phyloP scores from a whole-genome alignment of 208 protist species.

The Crithidia fasciculata region DNA sequence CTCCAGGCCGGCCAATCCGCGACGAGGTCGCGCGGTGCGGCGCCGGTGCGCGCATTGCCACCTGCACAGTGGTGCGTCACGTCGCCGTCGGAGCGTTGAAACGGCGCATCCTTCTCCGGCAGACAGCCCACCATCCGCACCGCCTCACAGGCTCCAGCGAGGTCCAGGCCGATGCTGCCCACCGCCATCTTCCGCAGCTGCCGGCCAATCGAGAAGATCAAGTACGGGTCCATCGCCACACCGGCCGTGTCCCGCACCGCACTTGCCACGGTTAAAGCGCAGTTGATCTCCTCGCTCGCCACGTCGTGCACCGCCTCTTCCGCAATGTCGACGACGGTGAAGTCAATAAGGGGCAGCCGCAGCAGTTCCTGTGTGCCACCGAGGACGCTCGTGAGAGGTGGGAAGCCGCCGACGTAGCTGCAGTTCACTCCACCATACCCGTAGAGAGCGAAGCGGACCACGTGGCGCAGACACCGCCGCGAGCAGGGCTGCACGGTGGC shows the following conservation, averaged over 20 bases:
- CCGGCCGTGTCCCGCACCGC: constrained; percentile 78
- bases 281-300: constrained; percentile 71
- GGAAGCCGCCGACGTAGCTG: constrained; percentile 35
- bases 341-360: constrained; percentile 37
- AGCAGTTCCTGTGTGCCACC: constrained; percentile 19
- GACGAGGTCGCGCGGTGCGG: constrained; percentile 22
- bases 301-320: constrained; percentile 43
- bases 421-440: constrained; percentile 74
- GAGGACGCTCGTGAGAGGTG: constrained; percentile 37
- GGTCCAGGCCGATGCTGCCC: constrained; percentile 58
- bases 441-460: constrained; percentile 74
- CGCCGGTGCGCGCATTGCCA: neutral
- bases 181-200: constrained; percentile 49
- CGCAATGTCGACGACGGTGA: constrained; percentile 72
- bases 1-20: constrained; percentile 62
- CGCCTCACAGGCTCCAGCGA: constrained; percentile 72
- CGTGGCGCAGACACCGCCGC: constrained; percentile 61
- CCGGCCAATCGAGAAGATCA: constrained; percentile 76
- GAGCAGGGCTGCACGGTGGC: constrained; percentile 52
- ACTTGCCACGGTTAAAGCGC: constrained; percentile 81
- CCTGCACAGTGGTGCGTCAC: neutral
- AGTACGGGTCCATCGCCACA: constrained; percentile 83
- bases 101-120: constrained; percentile 46
- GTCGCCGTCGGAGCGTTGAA: constrained; percentile 28
- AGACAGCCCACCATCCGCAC: constrained; percentile 72